Evolutionary conservation across 139 green algal species (phyloP).

Genomic region (Chlamydomonas asymmetrica): DNA sequence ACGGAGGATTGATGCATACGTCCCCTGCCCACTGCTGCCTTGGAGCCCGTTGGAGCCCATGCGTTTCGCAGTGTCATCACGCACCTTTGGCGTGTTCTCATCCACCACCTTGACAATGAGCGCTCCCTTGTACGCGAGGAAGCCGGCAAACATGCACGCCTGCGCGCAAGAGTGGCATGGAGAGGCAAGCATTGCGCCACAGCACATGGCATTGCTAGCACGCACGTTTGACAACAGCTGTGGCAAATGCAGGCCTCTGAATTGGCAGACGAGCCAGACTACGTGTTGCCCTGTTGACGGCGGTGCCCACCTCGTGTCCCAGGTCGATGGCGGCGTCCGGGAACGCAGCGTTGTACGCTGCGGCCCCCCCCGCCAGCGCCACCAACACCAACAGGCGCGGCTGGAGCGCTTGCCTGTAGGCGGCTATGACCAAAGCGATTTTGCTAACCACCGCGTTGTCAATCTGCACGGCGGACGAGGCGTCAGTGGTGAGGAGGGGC

Average conservation of each 20-base stretch:
- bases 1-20: constrained; percentile 7
- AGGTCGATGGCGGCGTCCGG: constrained; percentile 6
- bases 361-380: constrained; percentile 26
- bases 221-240: background rate
- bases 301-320: constrained; percentile 5
- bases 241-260: background rate
- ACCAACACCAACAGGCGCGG: constrained; percentile 65
- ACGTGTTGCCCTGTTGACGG: no score
- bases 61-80: background rate
- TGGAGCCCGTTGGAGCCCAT: background rate
- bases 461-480: constrained; percentile 30
- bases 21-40: constrained; percentile 1
- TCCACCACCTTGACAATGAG: constrained; percentile 64
- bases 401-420: constrained; percentile 53
- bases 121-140: constrained; percentile 69
- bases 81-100: constrained; percentile 57
- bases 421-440: constrained; percentile 50
- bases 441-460: constrained; percentile 27
- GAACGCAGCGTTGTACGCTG: constrained; percentile 33
- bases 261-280: background rate
- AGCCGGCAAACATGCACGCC: constrained; percentile 62
- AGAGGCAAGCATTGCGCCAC: no score
- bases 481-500: background rate
- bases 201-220: no score
- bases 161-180: no score